Base-by-base conservation (phyloP, 1,284 basidiomycete genomes). In the Marasmius tenuissimus region DNA sequence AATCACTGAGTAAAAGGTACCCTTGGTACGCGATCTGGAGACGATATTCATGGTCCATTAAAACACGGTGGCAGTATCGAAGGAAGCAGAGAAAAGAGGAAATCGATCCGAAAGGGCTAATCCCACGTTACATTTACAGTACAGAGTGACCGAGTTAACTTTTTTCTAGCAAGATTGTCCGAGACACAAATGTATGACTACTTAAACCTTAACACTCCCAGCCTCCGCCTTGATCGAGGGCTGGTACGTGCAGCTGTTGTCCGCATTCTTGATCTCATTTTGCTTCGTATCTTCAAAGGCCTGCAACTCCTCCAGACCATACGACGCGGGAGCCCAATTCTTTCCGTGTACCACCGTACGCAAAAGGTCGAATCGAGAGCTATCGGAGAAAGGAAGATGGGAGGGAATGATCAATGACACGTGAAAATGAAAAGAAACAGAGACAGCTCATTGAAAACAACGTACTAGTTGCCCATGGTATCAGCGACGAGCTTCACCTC, bases 401-500 rank as follows among this genome's bases (percentile, higher is more conserved):
- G n/a, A 33, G 11, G 33, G 6, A 40, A 45, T 14, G n/a, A 49
- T 20, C 38, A 11, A 38, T 20, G 50, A 49, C 10, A 39, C 0
- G 48, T n/a, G 7, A 35, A 16, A 14, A 42, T 42, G 45, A 37
- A 27, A 8, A 40, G 14, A 4, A 18, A 48, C 16, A 34, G 35
- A 12, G 3, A 22, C 3, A 42, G n/a, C 40, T 12, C 3, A 42
- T 12, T 6, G n/a, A 6, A n/a, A n/a, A 42, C n/a, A 3, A 60
- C 67, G 27, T 58, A 69, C 63, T 71, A 71, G 54, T 71, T 71
- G n/a, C 71, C 71, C 62, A 68, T 65, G 16, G 64, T 69, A 49
- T 71, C 70, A 4, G 69, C 70, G 10, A 69, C 67, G 3, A 68
- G 63, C 59, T 71, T 72, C 7, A 70, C 70, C 52, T 71, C 70